A percentile compares a stretch with the other conserved stretches of the same genome.
These are phyloP conservation scores for Hyaloperonospora brassicae DNA, from an alignment of 352 stramenopile genomes.

Conservation along the genomic window DNA sequence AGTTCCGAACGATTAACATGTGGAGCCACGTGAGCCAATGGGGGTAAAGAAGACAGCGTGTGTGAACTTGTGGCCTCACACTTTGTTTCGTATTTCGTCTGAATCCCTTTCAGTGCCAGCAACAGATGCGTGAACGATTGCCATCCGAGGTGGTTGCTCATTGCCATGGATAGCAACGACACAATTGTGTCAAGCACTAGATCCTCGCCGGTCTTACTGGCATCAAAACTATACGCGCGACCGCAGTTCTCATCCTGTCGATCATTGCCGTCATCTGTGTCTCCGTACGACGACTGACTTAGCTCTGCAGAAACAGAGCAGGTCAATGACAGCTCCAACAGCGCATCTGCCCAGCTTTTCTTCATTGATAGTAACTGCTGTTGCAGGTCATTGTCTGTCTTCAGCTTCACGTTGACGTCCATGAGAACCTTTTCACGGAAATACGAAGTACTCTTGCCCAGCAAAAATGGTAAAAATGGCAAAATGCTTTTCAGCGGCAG, in stretches of 20 bases:
- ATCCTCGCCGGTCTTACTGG: constrained; percentile 67
- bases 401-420: constrained; percentile 84
- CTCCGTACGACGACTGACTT: not conserved
- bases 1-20: constrained; percentile 29
- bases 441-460: constrained; percentile 39
- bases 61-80: not conserved
- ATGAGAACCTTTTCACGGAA: constrained; percentile 78
- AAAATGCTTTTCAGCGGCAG: constrained; percentile 61
- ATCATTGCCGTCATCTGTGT: not conserved
- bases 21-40: constrained; percentile 19
- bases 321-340: constrained; percentile 63
- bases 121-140: constrained; percentile 62
- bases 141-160: constrained; percentile 58
- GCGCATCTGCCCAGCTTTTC: constrained; percentile 59
- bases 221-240: constrained; percentile 54
- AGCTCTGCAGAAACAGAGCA: constrained; percentile 33
- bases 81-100: constrained; percentile 45
- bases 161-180: constrained; percentile 63
- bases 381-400: constrained; percentile 63
- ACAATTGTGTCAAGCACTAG: constrained; percentile 79
- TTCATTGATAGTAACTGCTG: constrained; percentile 72
- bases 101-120: constrained; percentile 46
- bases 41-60: constrained; percentile 18
- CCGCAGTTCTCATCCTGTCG: constrained; percentile 18
- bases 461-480: constrained; percentile 59